Evolutionary conservation across 2,329 filamentous ascomycete species (phyloP).

Genomic region (Triangularia verruculosa): DNA sequence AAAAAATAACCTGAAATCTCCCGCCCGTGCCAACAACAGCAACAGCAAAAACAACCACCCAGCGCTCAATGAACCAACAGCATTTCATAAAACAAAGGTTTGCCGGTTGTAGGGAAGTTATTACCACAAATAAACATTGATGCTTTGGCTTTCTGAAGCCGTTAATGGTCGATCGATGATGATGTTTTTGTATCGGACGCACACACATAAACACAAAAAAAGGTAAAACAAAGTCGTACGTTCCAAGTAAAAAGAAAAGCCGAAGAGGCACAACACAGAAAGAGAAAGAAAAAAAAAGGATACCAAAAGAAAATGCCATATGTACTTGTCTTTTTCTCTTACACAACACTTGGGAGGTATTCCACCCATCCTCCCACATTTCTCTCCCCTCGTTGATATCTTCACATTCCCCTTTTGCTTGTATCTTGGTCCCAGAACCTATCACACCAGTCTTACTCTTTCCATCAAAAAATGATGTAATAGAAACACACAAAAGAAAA

Average conservation of each 20-base stretch:
- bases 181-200: constrained; percentile 14
- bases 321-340: constrained; percentile 1
- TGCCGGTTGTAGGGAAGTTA: background rate
- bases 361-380: background rate
- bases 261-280: background rate
- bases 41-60: no score
- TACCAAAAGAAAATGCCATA: constrained; percentile 7
- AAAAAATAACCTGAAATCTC: no score
- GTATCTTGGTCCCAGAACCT: background rate
- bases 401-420: background rate
- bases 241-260: constrained; percentile 25
- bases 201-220: constrained; percentile 34
- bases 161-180: background rate
- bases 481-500: constrained; percentile 7
- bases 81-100: background rate
- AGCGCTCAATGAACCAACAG: background rate
- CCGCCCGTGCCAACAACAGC: no score
- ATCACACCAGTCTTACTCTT: background rate
- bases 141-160: background rate
- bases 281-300: constrained; percentile 29
- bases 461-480: background rate
- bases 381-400: background rate
- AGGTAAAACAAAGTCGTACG: constrained; percentile 21
- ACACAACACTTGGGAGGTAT: no score
- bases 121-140: constrained; percentile 5